Evolutionary conservation across 768 basidiomycete genomes (phyloP).

Genomic region (Amanita jacksonii): DNA sequence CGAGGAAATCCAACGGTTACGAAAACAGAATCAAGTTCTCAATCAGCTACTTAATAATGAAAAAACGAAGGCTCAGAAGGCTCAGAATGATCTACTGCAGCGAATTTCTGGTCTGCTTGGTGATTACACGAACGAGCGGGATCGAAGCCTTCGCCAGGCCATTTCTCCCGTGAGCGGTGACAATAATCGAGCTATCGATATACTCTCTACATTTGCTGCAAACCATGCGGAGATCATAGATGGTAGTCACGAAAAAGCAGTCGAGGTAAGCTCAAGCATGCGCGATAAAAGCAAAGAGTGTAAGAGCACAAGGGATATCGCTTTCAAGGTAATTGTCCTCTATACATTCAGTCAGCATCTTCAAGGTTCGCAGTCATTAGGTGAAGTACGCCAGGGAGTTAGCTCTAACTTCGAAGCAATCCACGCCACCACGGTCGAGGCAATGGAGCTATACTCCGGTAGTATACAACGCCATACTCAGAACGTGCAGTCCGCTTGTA

Average conservation of each 20-base stretch:
- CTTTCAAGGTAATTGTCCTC: constrained; percentile 38
- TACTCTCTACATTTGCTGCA: constrained; percentile 35
- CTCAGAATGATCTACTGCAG: constrained; percentile 66
- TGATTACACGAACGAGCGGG: constrained; percentile 60
- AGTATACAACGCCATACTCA: constrained; percentile 43
- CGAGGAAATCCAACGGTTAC: constrained; percentile 15
- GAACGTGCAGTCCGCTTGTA: constrained; percentile 31
- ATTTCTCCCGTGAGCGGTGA: constrained; percentile 42
- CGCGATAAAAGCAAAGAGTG: constrained; percentile 39
- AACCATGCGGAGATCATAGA: constrained; percentile 40
- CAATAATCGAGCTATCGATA: constrained; percentile 46
- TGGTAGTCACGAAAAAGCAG: constrained; percentile 30
- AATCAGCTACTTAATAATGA: constrained; percentile 55
- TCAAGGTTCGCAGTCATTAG: constrained; percentile 26
- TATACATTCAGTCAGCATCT: neutral
- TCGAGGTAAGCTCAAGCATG: constrained; percentile 29
- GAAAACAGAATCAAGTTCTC: constrained; percentile 63
- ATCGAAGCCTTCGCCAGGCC: constrained; percentile 52
- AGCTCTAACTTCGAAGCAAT: constrained; percentile 34
- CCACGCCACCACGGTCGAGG: constrained; percentile 33
- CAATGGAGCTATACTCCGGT: constrained; percentile 39
- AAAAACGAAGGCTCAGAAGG: constrained; percentile 51
- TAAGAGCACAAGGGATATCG: constrained; percentile 46
- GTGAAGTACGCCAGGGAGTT: constrained; percentile 29
- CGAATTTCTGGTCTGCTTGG: constrained; percentile 65